These are phyloP conservation scores for Xanthoparmelia taractica DNA, from an alignment of 495 filamentous ascomycete genomes.

Conservation along the genomic window DNA sequence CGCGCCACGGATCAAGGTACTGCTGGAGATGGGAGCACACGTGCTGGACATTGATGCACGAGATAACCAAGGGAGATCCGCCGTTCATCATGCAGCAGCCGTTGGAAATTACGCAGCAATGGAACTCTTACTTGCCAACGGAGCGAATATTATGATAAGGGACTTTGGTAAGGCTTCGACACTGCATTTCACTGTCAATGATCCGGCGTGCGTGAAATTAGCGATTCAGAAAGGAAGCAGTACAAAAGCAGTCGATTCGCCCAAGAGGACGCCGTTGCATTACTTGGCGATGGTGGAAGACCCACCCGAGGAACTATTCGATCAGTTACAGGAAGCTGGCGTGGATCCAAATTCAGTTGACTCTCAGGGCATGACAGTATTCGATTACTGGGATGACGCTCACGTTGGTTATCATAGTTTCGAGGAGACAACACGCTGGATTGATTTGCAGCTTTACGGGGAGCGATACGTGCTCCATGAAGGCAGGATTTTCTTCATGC, in stretches of 20 bases:
- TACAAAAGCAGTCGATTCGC: not conserved
- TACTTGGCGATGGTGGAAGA: not conserved
- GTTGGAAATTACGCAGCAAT: not conserved
- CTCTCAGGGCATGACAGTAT: not conserved
- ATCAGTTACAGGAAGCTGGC: not conserved
- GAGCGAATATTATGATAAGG: not conserved
- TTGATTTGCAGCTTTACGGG: not conserved
- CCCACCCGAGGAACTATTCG: not conserved
- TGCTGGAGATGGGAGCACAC: not conserved
- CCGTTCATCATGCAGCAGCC: not conserved
- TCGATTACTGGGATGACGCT: not conserved
- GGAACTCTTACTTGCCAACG: not conserved
- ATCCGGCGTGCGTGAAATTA: not conserved
- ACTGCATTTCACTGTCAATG: not conserved
- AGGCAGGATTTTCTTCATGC: not conserved
- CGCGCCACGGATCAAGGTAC: not conserved
- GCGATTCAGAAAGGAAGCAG: not conserved
- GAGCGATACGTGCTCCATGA: not conserved
- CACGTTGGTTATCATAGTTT: not conserved
- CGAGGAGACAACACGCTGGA: no score
- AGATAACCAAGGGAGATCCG: not conserved
- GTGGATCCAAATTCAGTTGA: not conserved
- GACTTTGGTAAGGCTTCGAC: not conserved
- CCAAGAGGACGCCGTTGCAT: not conserved
- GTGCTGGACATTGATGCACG: not conserved